phyloP scores from a whole-genome alignment of 805 yeast genomes.

The Brettanomyces nanus region DNA sequence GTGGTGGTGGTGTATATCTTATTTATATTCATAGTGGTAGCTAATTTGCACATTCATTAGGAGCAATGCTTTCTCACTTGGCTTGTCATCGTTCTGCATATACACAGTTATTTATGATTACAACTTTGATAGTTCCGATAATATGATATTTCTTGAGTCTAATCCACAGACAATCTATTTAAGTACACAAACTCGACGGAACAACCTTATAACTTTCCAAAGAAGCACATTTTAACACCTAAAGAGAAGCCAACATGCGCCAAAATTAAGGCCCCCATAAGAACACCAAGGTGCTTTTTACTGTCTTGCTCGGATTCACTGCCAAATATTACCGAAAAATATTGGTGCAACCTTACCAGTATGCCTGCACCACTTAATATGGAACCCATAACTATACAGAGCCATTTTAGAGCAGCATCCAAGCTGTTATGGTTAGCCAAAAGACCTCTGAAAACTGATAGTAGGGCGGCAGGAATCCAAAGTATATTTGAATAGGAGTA shows the following conservation, averaged over 20 bases:
- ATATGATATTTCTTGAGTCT: too few relatives aligned
- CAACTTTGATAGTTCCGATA: too few relatives aligned
- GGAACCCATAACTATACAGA: slow-evolving; percentile 52
- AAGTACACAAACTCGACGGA: too few relatives aligned
- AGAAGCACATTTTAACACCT: slow-evolving; percentile 59
- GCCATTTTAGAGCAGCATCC: slow-evolving; percentile 52
- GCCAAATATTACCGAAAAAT: slow-evolving; percentile 26
- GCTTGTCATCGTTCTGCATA: too few relatives aligned
- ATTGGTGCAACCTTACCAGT: slow-evolving; percentile 36
- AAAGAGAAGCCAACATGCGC: slow-evolving; percentile 53
- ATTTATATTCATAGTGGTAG: too few relatives aligned
- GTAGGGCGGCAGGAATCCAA: slow-evolving; percentile 78
- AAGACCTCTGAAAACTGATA: slow-evolving; percentile 50
- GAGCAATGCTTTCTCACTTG: too few relatives aligned
- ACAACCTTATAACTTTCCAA: too few relatives aligned
- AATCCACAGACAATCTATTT: too few relatives aligned
- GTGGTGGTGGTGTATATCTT: too few relatives aligned
- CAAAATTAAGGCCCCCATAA: slow-evolving; percentile 34
- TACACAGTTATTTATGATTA: too few relatives aligned
- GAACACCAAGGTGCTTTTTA: slow-evolving; percentile 28
- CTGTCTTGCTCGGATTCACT: slow-evolving; percentile 18
- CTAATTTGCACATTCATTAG: too few relatives aligned
- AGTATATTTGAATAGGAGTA: slow-evolving; percentile 79
- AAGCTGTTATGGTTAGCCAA: slow-evolving; percentile 36
- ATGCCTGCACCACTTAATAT: slow-evolving; percentile 52